Conservation (phyloP, 371 early-diverging fungal genomes). For the Conidiobolus coronatus region DNA sequence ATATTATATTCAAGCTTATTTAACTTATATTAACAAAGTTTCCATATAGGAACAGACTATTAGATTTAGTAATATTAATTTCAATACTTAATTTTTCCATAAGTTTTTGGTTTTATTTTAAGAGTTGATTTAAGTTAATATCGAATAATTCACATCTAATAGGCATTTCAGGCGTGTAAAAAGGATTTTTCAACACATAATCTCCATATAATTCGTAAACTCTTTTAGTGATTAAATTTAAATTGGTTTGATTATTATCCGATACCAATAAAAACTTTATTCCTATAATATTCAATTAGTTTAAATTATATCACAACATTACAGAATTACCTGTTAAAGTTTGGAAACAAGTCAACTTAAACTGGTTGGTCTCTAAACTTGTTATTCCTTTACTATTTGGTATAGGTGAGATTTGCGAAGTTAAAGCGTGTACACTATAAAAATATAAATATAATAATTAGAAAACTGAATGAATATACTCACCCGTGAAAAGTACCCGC, state of each 20-base stretch:
- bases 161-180: conserved; percentile 97
- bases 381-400: conserved; percentile 62
- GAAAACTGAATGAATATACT: too few species aligned
- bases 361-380: conserved; percentile 70
- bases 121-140: conserved; percentile 41
- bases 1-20: too few species aligned
- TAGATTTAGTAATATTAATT: too few species aligned
- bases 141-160: conserved; percentile 93
- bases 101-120: conserved; percentile 14
- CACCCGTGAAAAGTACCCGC: conserved; percentile 95
- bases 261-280: conserved; percentile 80
- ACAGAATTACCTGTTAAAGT: conserved; percentile 73
- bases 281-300: conserved; percentile 19
- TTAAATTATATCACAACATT: too few species aligned
- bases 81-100: too few species aligned
- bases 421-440: conserved; percentile 81
- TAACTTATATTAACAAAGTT: too few species aligned
- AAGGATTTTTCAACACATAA: conserved; percentile 96
- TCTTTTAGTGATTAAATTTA: conserved; percentile 43
- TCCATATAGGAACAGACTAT: too few species aligned
- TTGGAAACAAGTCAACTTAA: conserved; percentile 79
- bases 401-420: conserved; percentile 76
- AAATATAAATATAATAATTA: background rate
- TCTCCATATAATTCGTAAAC: conserved; percentile 85
- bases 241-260: conserved; percentile 42